These are phyloP conservation scores for Debaryomyces singareniensis DNA, from an alignment of 1,139 yeast genomes.

Conservation along the genomic window DNA sequence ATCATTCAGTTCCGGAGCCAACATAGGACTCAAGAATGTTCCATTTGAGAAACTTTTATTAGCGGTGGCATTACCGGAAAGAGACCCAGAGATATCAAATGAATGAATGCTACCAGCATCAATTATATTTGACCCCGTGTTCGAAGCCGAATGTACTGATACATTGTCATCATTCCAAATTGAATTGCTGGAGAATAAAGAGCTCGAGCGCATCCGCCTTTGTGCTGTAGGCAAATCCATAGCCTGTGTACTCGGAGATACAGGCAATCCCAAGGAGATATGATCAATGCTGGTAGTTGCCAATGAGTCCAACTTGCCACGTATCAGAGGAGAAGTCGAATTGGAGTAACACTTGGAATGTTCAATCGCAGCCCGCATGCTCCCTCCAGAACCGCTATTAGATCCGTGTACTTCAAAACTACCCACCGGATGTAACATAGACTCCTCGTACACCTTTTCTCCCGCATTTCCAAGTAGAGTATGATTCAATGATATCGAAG, in stretches of 20 bases:
- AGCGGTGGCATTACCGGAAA: constrained; percentile 2
- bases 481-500: constrained; percentile 26
- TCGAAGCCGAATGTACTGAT: constrained; percentile 13
- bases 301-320: constrained; percentile 12
- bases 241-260: constrained; percentile 12
- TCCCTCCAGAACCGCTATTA: constrained; percentile 1
- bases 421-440: constrained; percentile 53
- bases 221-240: constrained; percentile 12
- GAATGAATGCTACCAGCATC: constrained; percentile 12
- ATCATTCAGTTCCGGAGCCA: constrained; percentile 14
- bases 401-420: constrained; percentile 13
- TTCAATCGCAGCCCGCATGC: constrained; percentile 2
- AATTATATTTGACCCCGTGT: constrained; percentile 9
- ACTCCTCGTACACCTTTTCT: constrained; percentile 37
- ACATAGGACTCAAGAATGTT: constrained; percentile 26
- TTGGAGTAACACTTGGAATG: constrained; percentile 5
- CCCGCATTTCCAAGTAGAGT: constrained; percentile 8
- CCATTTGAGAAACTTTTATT: constrained; percentile 11
- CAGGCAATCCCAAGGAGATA: constrained; percentile 18
- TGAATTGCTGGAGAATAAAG: constrained; percentile 38
- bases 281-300: constrained; percentile 15
- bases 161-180: constrained; percentile 42
- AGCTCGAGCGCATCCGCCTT: constrained; percentile 37
- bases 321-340: constrained; percentile 13
- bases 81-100: constrained; percentile 7